phyloP scores from a whole-genome alignment of 2,329 filamentous ascomycete species.

The Seiridium unicorne region DNA sequence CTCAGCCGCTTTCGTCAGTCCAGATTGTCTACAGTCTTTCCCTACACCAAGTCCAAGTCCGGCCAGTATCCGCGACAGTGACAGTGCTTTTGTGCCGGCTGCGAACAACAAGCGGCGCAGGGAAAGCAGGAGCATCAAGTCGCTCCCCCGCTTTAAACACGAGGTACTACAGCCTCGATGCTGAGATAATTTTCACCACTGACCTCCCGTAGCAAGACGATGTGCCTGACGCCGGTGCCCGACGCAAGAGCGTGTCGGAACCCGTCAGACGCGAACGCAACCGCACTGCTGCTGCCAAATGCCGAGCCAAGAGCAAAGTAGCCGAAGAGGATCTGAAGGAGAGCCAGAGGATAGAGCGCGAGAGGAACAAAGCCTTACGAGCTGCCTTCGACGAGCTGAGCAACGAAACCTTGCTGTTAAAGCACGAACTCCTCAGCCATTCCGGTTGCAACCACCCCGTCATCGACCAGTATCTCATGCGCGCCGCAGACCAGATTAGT shows the following conservation, averaged over 20 bases:
- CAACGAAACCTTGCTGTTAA: neutral
- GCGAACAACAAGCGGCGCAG: neutral
- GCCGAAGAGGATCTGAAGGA: slow-evolving; percentile 3
- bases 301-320: slow-evolving; percentile 5
- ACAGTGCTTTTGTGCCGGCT: neutral
- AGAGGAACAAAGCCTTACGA: neutral
- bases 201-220: neutral
- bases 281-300: slow-evolving; percentile 3
- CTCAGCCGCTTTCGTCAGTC: neutral
- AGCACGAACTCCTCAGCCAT: neutral
- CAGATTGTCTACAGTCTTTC: neutral
- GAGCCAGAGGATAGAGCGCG: neutral
- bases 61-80: neutral
- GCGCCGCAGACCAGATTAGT: neutral
- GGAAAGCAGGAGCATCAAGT: neutral
- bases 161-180: neutral
- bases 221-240: neutral
- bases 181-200: neutral
- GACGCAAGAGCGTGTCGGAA: neutral
- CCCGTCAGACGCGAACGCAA: neutral
- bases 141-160: neutral
- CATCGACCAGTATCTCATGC: neutral
- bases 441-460: neutral
- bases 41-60: neutral
- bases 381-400: neutral